Conservation (phyloP, 768 basidiomycete genomes). For the Chalciporus sphaerocephalus region DNA sequence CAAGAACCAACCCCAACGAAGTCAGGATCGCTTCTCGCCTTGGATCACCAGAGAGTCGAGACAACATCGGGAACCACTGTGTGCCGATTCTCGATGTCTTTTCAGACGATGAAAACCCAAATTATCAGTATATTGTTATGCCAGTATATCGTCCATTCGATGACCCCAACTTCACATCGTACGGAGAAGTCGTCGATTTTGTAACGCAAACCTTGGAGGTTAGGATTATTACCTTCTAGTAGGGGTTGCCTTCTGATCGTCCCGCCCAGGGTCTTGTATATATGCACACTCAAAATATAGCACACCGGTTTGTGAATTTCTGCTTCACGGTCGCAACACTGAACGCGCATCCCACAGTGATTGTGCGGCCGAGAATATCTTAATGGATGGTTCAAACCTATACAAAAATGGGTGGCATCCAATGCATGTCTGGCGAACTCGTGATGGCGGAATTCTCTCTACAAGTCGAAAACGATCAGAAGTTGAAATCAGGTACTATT, state of each 20-base stretch:
- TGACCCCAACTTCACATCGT: constrained; percentile 17
- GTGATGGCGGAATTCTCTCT: constrained; percentile 14
- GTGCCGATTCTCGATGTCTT: constrained; percentile 17
- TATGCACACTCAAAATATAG: constrained; percentile 32
- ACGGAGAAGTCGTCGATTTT: constrained; percentile 23
- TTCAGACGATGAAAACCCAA: constrained; percentile 2
- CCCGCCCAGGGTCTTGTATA: constrained; percentile 28
- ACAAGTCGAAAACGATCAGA: constrained; percentile 22
- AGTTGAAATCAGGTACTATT: constrained; percentile 25
- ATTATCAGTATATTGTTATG: constrained; percentile 20
- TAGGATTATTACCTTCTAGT: background rate
- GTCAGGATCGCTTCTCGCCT: background rate
- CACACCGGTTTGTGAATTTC: constrained; percentile 29
- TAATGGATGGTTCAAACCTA: constrained; percentile 21
- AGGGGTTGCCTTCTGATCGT: background rate
- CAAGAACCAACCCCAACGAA: background rate
- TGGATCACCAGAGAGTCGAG: background rate
- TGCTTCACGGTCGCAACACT: background rate
- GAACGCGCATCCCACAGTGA: constrained; percentile 16
- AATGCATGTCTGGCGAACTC: background rate
- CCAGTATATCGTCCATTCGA: constrained; percentile 19
- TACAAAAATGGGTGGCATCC: constrained; percentile 26
- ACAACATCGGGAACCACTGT: constrained; percentile 19
- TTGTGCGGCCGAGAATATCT: constrained; percentile 27
- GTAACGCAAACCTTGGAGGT: constrained; percentile 24